Percentiles rank a stretch among this genome's conserved stretches.
These are phyloP conservation scores for Oryza nivara DNA, from an alignment of 176 grass and related monocot genomes.

Conservation along the genomic window DNA sequence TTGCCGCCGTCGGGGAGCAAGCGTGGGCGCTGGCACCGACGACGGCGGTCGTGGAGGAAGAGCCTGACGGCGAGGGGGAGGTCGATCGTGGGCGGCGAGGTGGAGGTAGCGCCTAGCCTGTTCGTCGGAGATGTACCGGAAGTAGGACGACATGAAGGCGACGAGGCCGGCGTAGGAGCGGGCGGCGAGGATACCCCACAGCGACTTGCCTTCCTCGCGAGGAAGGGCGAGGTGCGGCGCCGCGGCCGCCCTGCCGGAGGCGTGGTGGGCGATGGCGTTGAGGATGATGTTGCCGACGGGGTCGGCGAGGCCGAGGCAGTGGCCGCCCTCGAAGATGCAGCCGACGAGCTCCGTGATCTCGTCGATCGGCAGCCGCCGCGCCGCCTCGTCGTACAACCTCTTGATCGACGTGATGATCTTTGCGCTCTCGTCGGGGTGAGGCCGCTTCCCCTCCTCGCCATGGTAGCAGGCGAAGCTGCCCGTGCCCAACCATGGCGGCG, in stretches of 20 bases:
- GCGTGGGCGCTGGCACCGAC: too few relatives aligned
- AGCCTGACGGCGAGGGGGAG: slow-evolving; percentile 1
- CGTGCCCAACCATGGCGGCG: too few relatives aligned
- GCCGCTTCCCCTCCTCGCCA: too few relatives aligned
- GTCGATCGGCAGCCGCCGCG: background rate
- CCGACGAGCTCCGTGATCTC: background rate
- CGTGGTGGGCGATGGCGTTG: background rate
- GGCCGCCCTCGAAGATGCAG: background rate
- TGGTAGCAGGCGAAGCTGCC: too few relatives aligned
- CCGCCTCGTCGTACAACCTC: background rate
- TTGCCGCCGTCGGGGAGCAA: slow-evolving; percentile 6
- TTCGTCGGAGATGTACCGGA: background rate
- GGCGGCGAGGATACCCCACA: fast-evolving
- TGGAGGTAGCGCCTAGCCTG: background rate
- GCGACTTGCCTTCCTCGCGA: background rate
- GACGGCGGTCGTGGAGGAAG: background rate
- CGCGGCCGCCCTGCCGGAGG: too few relatives aligned
- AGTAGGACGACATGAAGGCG: background rate
- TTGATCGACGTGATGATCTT: too few relatives aligned
- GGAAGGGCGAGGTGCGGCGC: too few relatives aligned
- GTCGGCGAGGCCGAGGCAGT: background rate
- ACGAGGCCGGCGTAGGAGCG: background rate
- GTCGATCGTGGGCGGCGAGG: background rate
- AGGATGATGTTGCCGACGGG: slow-evolving; percentile 24
- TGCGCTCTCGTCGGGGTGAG: too few relatives aligned